Evolutionary conservation across 129 eudicot genomes (phyloP).

Genomic region (Flaveria bidentis): DNA sequence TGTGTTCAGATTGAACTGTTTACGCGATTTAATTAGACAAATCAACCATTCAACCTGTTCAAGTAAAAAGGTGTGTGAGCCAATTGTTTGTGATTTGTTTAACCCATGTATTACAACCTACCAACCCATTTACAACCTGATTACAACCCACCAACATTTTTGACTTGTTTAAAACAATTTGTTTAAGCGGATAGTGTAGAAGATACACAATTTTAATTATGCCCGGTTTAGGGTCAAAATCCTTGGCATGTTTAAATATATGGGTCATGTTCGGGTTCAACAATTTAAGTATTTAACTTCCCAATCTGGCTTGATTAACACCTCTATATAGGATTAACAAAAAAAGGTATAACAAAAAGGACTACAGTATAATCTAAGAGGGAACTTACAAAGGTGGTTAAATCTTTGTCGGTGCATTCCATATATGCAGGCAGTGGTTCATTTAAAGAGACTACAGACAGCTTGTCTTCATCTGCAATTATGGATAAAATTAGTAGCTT

Average conservation of each 20-base stretch:
- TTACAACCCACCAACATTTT: neutral
- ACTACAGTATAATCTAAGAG: conserved; percentile 22
- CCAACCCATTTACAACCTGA: neutral
- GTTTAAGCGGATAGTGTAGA: neutral
- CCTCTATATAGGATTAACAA: conserved; percentile 9
- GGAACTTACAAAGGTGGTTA: conserved; percentile 66
- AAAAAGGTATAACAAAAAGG: conserved; percentile 9
- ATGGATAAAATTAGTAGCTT: conserved; percentile 1
- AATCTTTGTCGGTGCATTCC: conserved; percentile 57
- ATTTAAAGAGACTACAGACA: conserved; percentile 54
- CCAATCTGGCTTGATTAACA: neutral
- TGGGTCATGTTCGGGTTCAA: neutral
- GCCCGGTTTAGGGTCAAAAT: neutral
- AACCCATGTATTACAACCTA: neutral
- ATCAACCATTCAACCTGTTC: neutral
- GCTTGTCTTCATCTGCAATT: conserved; percentile 57
- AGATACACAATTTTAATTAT: neutral
- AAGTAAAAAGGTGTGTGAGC: neutral
- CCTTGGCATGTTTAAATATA: neutral
- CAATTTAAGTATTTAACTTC: neutral
- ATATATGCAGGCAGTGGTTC: conserved; percentile 38
- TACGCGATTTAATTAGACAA: neutral
- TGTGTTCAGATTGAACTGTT: neutral
- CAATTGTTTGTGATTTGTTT: neutral
- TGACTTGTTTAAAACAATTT: neutral